phyloP scores from a whole-genome alignment of 768 basidiomycete genomes.

The Crucibulum laeve region DNA sequence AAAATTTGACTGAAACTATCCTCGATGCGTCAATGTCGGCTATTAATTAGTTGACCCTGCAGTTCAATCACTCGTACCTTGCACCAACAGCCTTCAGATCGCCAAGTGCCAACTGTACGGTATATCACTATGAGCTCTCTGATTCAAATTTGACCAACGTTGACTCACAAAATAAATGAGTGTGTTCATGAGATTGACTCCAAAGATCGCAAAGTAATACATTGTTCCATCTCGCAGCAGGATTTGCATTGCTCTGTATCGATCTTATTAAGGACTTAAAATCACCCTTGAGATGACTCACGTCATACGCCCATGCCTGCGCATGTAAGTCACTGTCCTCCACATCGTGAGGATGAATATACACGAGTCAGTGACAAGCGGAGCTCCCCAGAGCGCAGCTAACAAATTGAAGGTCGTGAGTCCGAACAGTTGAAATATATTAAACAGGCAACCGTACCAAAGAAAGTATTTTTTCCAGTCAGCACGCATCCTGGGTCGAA shows the following conservation, averaged over 20 bases:
- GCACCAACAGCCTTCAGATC: conserved; percentile 18
- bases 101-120: conserved; percentile 10
- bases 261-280: no score
- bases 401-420: not conserved
- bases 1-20: conserved; percentile 17
- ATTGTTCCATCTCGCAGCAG: conserved; percentile 17
- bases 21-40: no score
- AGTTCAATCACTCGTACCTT: conserved; percentile 7
- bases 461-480: conserved; percentile 14
- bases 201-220: conserved; percentile 16
- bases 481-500: conserved; percentile 13
- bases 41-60: not conserved
- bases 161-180: conserved; percentile 17
- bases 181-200: conserved; percentile 18
- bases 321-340: conserved; percentile 11
- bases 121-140: no score
- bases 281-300: no score
- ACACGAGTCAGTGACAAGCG: conserved; percentile 15
- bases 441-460: conserved; percentile 8
- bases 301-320: conserved; percentile 13
- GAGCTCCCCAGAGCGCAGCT: conserved; percentile 18
- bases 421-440: not conserved
- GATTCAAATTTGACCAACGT: not conserved
- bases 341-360: conserved; percentile 16
- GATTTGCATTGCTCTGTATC: conserved; percentile 12